Percentiles rank a stretch among this genome's conserved stretches.
Conservation (phyloP, 2,329 filamentous ascomycete species). For the Didymella keratinophila region DNA sequence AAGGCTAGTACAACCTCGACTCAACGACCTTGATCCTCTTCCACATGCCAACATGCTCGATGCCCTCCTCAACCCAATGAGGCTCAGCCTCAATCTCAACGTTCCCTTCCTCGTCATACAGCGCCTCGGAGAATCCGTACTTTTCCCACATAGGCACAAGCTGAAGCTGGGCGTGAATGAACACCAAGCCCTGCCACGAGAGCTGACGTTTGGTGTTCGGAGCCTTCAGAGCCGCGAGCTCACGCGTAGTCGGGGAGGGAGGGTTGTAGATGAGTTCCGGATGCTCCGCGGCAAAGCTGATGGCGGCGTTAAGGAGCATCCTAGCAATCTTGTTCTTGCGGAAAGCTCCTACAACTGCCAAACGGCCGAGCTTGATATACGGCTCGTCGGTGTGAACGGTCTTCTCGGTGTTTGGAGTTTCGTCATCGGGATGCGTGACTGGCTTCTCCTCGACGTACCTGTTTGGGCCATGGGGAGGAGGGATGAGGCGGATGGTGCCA, state of each 20-base stretch:
- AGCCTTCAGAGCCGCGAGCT: slow-evolving; percentile 57
- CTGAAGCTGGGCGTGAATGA: slow-evolving; percentile 78
- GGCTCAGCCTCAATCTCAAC: slow-evolving; percentile 43
- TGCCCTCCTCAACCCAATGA: slow-evolving; percentile 82
- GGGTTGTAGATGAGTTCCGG: slow-evolving; percentile 56
- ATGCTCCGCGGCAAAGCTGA: slow-evolving; percentile 73
- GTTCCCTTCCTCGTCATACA: slow-evolving; percentile 64
- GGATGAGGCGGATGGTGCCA: slow-evolving; percentile 80
- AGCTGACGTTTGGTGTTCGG: slow-evolving; percentile 48
- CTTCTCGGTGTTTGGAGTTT: slow-evolving; percentile 30
- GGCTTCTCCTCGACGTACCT: slow-evolving; percentile 49
- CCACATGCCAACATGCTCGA: slow-evolving; percentile 88
- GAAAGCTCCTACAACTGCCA: slow-evolving; percentile 73
- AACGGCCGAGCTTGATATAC: slow-evolving; percentile 81
- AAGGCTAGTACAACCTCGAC: slow-evolving; percentile 31
- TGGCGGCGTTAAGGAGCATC: slow-evolving; percentile 70
- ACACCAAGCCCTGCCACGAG: slow-evolving; percentile 76
- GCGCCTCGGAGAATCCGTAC: slow-evolving; percentile 79
- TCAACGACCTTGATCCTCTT: slow-evolving; percentile 52
- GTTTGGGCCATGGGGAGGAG: slow-evolving; percentile 78
- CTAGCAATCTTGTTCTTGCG: slow-evolving; percentile 71
- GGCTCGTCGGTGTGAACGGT: slow-evolving; percentile 71
- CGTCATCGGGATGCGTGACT: slow-evolving; percentile 41
- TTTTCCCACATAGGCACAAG: slow-evolving; percentile 71
- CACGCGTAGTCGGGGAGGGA: slow-evolving; percentile 48